These are phyloP conservation scores for Hyaloscypha hepaticicola DNA, from an alignment of 495 filamentous ascomycete species.

Conservation along the genomic window DNA sequence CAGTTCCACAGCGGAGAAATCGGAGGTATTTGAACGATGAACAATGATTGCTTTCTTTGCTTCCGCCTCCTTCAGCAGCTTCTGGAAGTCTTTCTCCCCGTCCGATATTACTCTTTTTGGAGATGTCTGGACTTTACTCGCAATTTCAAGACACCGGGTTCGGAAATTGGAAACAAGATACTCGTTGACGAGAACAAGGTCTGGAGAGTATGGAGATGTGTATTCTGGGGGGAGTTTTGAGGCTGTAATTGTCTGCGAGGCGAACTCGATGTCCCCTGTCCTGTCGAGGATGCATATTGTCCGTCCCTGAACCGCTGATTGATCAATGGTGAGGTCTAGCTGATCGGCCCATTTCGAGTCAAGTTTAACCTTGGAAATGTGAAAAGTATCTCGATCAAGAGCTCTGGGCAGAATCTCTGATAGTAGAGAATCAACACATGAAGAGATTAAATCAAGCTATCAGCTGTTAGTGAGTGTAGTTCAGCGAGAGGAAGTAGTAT, in stretches of 20 bases:
- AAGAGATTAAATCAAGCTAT: slow-evolving; percentile 3
- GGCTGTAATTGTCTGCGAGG: slow-evolving; percentile 12
- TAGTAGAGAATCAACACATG: background rate
- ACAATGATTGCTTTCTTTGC: no score
- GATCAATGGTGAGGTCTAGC: background rate
- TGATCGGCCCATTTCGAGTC: background rate
- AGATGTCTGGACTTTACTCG: background rate
- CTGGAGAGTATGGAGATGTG: slow-evolving; percentile 23
- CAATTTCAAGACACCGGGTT: slow-evolving; percentile 3
- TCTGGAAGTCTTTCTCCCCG: no score
- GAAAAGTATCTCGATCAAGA: slow-evolving; percentile 22
- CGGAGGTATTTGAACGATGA: background rate
- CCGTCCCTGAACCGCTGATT: background rate
- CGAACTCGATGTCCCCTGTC: slow-evolving; percentile 9
- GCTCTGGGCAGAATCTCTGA: slow-evolving; percentile 1
- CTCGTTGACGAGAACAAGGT: slow-evolving; percentile 29
- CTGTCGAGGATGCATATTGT: slow-evolving; percentile 25
- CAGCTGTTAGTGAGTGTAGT: background rate
- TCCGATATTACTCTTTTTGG: background rate
- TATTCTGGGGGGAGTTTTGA: background rate
- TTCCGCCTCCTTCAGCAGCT: background rate
- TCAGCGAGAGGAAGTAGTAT: background rate
- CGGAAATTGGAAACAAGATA: slow-evolving; percentile 15
- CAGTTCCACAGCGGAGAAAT: background rate
- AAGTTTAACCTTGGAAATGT: background rate